phyloP scores from a whole-genome alignment of 345 rosid species.

The sweet orange (Citrus sinensis) region DNA sequence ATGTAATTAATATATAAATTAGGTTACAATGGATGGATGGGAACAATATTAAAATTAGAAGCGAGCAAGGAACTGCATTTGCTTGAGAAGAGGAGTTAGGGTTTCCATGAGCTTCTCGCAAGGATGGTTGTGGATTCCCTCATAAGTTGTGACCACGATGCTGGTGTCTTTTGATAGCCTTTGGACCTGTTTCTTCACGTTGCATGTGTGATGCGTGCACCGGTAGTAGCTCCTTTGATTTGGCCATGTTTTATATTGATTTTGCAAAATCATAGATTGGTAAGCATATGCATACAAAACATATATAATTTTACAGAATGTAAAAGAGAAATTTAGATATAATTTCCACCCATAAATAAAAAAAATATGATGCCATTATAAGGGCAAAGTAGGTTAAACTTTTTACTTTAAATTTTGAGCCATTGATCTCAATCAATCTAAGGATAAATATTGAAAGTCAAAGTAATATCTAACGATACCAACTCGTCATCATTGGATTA shows the following conservation, averaged over 20 bases:
- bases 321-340: too few species aligned
- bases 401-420: too few species aligned
- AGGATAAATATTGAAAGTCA: too few species aligned
- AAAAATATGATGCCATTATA: too few species aligned
- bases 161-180: constrained; percentile 72
- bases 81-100: constrained; percentile 83
- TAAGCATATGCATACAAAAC: background rate
- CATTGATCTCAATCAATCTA: too few species aligned
- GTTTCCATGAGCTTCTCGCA: constrained; percentile 92
- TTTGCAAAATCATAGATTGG: background rate
- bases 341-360: too few species aligned
- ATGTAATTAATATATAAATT: background rate
- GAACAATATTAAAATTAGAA: constrained; percentile 22
- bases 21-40: background rate
- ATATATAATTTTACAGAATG: too few species aligned
- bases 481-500: too few species aligned
- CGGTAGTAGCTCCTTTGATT: constrained; percentile 75
- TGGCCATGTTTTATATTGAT: background rate
- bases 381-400: too few species aligned
- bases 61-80: constrained; percentile 77
- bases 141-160: constrained; percentile 82
- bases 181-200: constrained; percentile 91
- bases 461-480: too few species aligned
- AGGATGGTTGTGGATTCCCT: constrained; percentile 84
- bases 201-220: constrained; percentile 94